phyloP scores from a whole-genome alignment of 2,329 filamentous ascomycete species.

The Aspergillus ochraceoroseus region DNA sequence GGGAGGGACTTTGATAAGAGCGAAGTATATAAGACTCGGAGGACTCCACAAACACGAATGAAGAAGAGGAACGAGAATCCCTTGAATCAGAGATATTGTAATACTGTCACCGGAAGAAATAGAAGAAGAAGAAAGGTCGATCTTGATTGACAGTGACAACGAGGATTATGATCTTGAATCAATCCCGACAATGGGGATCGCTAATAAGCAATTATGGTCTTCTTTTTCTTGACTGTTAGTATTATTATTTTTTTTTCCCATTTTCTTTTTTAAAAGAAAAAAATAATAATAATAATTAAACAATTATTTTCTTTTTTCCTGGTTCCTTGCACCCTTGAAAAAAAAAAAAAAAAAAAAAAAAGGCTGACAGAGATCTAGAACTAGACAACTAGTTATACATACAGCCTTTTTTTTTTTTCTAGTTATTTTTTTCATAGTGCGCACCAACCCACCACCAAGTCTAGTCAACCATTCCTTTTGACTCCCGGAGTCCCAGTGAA shows the following conservation, averaged over 20 bases:
- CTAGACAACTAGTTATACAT: slow-evolving; percentile 23
- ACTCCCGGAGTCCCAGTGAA: slow-evolving; percentile 23
- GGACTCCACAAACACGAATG: neutral
- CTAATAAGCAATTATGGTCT: slow-evolving; percentile 19
- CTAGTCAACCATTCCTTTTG: no score
- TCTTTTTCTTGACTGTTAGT: slow-evolving; percentile 6
- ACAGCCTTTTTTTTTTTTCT: neutral
- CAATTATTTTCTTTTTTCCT: slow-evolving; percentile 13
- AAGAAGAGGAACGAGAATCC: neutral
- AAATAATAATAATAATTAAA: slow-evolving; percentile 3
- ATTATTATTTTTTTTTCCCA: slow-evolving; percentile 7
- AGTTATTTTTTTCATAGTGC: slow-evolving; percentile 1
- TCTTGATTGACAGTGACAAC: slow-evolving; percentile 12
- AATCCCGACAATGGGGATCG: slow-evolving; percentile 17
- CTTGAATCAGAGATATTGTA: no score
- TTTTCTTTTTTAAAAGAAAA: slow-evolving; percentile 6
- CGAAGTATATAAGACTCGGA: slow-evolving; percentile 13
- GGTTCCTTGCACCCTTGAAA: slow-evolving; percentile 10
- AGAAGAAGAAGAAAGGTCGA: slow-evolving; percentile 6
- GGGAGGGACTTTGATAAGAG: neutral
- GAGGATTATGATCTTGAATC: slow-evolving; percentile 15
- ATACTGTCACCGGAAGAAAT: neutral
- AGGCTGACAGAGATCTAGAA: slow-evolving; percentile 28
- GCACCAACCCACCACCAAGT: no score
- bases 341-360: no score